Evolutionary conservation across 176 grass and related monocot genomes (phyloP).

Genomic region (Eremochloa ophiuroides): DNA sequence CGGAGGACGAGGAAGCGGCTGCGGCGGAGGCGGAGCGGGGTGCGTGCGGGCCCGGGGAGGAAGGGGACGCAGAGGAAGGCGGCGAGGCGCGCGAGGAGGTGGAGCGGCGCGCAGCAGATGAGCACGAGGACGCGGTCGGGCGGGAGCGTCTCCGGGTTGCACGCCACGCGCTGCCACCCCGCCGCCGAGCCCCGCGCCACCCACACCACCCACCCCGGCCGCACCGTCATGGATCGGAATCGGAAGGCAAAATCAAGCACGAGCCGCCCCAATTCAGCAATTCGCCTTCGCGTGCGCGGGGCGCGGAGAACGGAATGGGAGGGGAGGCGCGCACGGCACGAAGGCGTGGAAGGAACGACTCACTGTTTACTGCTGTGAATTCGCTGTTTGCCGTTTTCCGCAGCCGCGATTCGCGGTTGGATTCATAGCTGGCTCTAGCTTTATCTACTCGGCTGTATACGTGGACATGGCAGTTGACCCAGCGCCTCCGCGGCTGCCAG

Average conservation of each 20-base stretch:
- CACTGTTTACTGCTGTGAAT: not conserved
- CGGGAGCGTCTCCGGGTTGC: conserved; percentile 82
- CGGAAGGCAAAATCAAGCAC: not conserved
- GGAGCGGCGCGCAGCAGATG: conserved; percentile 74
- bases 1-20: conserved; percentile 18
- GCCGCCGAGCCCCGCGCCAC: conserved; percentile 80
- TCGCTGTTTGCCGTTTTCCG: conserved; percentile 2
- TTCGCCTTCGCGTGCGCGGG: not conserved
- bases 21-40: not conserved
- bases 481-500: no score
- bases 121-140: conserved; percentile 69
- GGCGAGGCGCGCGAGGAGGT: conserved; percentile 62
- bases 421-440: not conserved
- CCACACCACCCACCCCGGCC: conserved; percentile 59
- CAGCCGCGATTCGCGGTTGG: not conserved
- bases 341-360: no score
- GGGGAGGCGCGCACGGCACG: not conserved
- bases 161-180: conserved; percentile 77
- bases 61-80: conserved; percentile 78
- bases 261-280: not conserved
- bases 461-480: not conserved
- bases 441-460: not conserved
- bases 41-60: conserved; percentile 4
- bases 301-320: not conserved
- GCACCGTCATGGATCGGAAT: conserved; percentile 41